Base-by-base conservation (phyloP, 2,329 filamentous ascomycete species). In the Chaetomium strumarium region DNA sequence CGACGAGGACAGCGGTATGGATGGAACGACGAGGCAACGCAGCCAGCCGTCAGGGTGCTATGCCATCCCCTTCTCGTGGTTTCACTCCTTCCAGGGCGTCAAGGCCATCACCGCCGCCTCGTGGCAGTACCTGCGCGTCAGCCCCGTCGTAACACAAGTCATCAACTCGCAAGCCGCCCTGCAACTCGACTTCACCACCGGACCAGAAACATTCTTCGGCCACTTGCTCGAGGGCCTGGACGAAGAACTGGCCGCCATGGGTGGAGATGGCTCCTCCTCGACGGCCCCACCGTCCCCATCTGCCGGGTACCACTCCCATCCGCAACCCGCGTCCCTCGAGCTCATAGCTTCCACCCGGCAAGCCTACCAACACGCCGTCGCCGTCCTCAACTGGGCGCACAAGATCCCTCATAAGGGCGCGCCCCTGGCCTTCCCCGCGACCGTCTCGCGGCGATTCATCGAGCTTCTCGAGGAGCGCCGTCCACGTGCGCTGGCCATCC, bases 31-130 rank as follows among this genome's bases (percentile, higher is more conserved):
- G 38, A 55, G 52, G 24, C 54, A 50, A 9, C 53, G 52, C 1
- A 51, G 44, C 29, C 42, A 58, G n/a, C 50, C 52, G 9, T 50
- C 58, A 9, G 55, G 69, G 57, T 71, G 70, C 37, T 85, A 85
- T 62, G 71, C 72, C 16, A 67, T 84, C n/a, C 82, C 82, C 0
- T 67, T 84, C 40, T 75, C 79, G 3, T 85, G 80, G 81, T 85
- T 85, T 55, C 81, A 85, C 62, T 78, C 82, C 4, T 85, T 84
- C 61, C 82, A 85, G 60, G 82, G 82, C 11, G 80, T 85, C 58
- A 85, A 85, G 64, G 78, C 81, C 2, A 74, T 85, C 33, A 81
- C 84, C 0, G 78, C 81, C 17, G 76, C 77, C 2, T 83, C 80
- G 13, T 85, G 82, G 82, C 78, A 77, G 52, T 85, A 78, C 76